These are phyloP conservation scores for Schoenoplectus tabernaemontani DNA, from an alignment of 202 grass and related monocot species.

Conservation along the genomic window DNA sequence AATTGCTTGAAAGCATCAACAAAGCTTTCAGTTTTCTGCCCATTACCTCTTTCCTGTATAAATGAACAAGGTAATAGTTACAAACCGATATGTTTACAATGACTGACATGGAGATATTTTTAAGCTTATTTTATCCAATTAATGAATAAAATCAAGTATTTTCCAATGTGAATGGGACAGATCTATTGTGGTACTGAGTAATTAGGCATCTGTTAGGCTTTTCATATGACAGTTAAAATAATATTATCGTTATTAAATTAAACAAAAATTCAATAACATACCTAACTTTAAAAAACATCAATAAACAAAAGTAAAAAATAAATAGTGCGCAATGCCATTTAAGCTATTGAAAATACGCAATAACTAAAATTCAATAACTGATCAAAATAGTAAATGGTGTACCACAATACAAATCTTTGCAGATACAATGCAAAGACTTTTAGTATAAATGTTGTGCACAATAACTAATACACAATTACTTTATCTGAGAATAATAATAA, in stretches of 20 bases:
- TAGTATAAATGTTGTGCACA: not conserved
- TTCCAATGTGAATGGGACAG: not conserved
- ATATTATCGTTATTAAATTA: not conserved
- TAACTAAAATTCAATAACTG: not conserved
- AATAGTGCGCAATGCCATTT: not conserved
- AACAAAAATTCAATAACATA: too few relatives aligned
- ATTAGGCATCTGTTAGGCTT: not conserved
- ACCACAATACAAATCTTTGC: not conserved
- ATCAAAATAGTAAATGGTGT: not conserved
- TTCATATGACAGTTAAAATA: not conserved
- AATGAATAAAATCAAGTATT: not conserved
- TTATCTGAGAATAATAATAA: not conserved
- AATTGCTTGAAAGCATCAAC: slow-evolving; percentile 77
- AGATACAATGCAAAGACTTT: not conserved
- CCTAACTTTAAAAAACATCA: too few relatives aligned
- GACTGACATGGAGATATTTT: not conserved
- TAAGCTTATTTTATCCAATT: not conserved
- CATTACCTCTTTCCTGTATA: slow-evolving; percentile 54
- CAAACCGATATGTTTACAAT: not conserved
- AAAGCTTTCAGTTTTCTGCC: slow-evolving; percentile 57
- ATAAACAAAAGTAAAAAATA: not conserved
- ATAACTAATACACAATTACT: not conserved
- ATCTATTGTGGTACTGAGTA: not conserved
- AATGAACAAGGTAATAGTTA: not conserved
- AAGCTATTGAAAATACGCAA: not conserved